Percentiles rank a stretch among this genome's conserved stretches.
Conservation (phyloP, 2,329 filamentous ascomycete species). For the Microdochium bolleyi region DNA sequence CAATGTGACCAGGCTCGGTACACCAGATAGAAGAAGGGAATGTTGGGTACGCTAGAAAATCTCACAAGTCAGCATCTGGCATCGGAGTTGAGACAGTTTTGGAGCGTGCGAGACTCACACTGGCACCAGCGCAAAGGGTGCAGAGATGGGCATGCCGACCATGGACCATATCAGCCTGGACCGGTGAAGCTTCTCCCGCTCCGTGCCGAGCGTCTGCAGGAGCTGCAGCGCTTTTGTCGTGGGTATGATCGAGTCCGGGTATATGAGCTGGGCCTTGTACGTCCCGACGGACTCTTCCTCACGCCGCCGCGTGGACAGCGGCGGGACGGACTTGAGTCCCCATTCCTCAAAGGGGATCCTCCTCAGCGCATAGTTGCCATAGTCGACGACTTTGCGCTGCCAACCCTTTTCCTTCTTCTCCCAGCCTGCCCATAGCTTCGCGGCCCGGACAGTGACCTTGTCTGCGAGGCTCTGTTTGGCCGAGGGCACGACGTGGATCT, state of each 20-base stretch:
- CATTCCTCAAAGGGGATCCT: constrained; percentile 96
- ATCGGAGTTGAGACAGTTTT: not conserved
- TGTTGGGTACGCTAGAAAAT: constrained; percentile 66
- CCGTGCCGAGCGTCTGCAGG: constrained; percentile 65
- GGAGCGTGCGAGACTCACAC: constrained; percentile 50
- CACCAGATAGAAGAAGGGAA: constrained; percentile 93
- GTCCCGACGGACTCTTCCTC: constrained; percentile 55
- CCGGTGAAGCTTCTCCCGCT: constrained; percentile 71
- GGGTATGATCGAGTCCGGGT: constrained; percentile 63
- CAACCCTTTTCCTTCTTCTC: constrained; percentile 77
- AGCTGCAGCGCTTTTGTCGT: constrained; percentile 54
- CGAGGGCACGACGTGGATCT: constrained; percentile 49
- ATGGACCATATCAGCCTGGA: constrained; percentile 74
- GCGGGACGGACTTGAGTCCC: constrained; percentile 90
- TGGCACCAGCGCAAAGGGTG: constrained; percentile 77
- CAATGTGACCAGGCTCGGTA: constrained; percentile 92
- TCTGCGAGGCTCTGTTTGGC: constrained; percentile 54
- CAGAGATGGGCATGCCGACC: constrained; percentile 72
- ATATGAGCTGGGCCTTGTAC: constrained; percentile 66
- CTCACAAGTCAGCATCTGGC: not conserved
- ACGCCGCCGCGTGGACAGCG: constrained; percentile 60
- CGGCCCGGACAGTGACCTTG: constrained; percentile 61
- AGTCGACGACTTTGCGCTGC: constrained; percentile 79
- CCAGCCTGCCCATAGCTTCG: constrained; percentile 76
- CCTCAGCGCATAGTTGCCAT: constrained; percentile 78